These are phyloP conservation scores for Chalara sp. DNA, from an alignment of 2,329 filamentous ascomycete genomes.

Conservation along the genomic window DNA sequence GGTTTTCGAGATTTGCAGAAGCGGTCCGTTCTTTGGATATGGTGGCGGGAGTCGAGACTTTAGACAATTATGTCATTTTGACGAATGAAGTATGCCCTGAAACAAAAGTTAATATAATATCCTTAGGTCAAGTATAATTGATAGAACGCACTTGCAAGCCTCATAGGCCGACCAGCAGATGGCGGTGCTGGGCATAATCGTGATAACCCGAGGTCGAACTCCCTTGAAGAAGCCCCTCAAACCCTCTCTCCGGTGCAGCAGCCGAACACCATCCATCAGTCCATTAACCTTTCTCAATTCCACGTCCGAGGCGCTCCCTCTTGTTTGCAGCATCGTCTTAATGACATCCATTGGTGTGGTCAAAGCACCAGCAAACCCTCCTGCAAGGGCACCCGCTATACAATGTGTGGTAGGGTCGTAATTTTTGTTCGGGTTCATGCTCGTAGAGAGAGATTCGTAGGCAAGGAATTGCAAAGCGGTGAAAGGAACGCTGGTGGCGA, in stretches of 20 bases:
- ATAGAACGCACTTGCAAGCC: conserved; percentile 53
- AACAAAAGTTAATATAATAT: conserved; percentile 5
- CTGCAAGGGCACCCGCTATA: conserved; percentile 82
- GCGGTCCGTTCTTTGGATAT: too few species aligned
- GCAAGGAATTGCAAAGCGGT: conserved; percentile 95
- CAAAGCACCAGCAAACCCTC: conserved; percentile 85
- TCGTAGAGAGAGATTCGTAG: conserved; percentile 92
- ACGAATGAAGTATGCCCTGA: conserved; percentile 54
- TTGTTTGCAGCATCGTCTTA: conserved; percentile 93
- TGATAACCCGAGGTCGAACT: conserved; percentile 82
- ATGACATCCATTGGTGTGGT: conserved; percentile 97
- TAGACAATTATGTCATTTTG: conserved; percentile 36
- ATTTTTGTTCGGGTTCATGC: conserved; percentile 77
- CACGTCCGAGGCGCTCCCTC: conserved; percentile 72
- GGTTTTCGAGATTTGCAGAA: too few species aligned
- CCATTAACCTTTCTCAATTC: conserved; percentile 45
- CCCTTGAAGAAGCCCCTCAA: conserved; percentile 88
- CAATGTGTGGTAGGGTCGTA: conserved; percentile 96
- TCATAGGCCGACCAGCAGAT: conserved; percentile 90
- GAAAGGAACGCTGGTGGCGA: conserved; percentile 98
- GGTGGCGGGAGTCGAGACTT: too few species aligned
- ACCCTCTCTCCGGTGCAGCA: conserved; percentile 65
- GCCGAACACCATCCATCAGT: conserved; percentile 21
- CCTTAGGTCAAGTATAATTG: background rate
- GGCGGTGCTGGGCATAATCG: conserved; percentile 97